phyloP scores from a whole-genome alignment of 148 eudicot genomes.

The Fagopyrum esculentum region DNA sequence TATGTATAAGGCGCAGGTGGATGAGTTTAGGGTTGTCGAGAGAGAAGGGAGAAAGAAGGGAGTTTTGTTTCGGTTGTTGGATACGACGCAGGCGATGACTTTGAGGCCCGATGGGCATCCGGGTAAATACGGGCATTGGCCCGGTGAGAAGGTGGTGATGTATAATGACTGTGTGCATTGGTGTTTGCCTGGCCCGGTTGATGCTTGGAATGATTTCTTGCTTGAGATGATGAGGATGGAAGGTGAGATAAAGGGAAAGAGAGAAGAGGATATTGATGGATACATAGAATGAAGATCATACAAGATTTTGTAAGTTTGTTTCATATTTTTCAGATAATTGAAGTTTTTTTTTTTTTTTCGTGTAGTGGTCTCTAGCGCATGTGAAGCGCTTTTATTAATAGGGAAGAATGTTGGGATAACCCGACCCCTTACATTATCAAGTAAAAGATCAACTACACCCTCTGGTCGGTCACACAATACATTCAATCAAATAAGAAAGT shows the following conservation, averaged over 20 bases:
- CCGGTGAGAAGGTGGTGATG: conserved; percentile 46
- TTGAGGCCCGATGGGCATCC: conserved; percentile 90
- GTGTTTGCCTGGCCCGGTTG: conserved; percentile 95
- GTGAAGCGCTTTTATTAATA: no score
- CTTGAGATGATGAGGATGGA: not conserved
- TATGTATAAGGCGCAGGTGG: conserved; percentile 48
- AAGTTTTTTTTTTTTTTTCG: no score
- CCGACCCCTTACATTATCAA: no score
- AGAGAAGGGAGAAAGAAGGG: conserved; percentile 17
- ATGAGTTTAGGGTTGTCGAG: conserved; percentile 41
- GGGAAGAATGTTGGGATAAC: no score
- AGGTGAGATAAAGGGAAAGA: not conserved
- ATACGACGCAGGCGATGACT: conserved; percentile 44
- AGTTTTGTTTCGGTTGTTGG: conserved; percentile 38
- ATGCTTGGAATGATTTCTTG: conserved; percentile 64
- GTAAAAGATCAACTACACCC: no score
- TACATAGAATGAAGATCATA: not conserved
- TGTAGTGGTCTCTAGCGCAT: no score
- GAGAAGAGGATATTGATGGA: not conserved
- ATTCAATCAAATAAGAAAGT: no score
- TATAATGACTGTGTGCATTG: conserved; percentile 89
- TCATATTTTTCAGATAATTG: no score
- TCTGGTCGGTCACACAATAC: no score
- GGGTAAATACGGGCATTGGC: conserved; percentile 48
- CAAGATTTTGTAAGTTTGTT: no score